Evolutionary conservation across 352 stramenopile species (phyloP).

Genomic region (Pythium rishiriense): DNA sequence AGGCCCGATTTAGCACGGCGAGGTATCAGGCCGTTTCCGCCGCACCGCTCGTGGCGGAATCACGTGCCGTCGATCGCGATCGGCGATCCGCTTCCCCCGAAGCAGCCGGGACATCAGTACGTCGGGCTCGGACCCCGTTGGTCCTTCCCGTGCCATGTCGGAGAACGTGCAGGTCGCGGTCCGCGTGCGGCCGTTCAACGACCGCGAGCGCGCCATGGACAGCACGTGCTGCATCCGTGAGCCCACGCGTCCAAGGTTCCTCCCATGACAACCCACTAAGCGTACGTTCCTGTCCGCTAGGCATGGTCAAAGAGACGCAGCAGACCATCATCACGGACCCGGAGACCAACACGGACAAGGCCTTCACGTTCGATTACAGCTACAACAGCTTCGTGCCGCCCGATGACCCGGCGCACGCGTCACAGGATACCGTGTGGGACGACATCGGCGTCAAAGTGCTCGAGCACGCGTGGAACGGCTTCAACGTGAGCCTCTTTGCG

Average conservation of each 20-base stretch:
- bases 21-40: no score
- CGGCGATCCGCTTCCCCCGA: no score
- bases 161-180: constrained; percentile 87
- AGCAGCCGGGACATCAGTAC: no score
- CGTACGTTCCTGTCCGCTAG: constrained; percentile 21
- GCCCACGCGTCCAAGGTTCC: background rate
- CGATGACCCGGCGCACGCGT: constrained; percentile 61
- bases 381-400: constrained; percentile 80
- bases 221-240: constrained; percentile 64
- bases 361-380: constrained; percentile 89
- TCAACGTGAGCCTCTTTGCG: constrained; percentile 88
- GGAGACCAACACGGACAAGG: constrained; percentile 71
- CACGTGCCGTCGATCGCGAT: no score
- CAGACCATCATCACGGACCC: constrained; percentile 86
- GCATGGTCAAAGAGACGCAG: constrained; percentile 78
- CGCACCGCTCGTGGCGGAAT: no score
- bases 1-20: no score
- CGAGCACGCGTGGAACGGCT: constrained; percentile 89
- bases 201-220: constrained; percentile 73
- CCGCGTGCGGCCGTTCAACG: constrained; percentile 79
- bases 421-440: constrained; percentile 83
- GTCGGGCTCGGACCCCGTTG: no score
- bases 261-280: background rate
- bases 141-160: no score
- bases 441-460: constrained; percentile 87